These are phyloP conservation scores for Alternaria consortialis DNA, from an alignment of 2,329 filamentous ascomycete species.

Conservation along the genomic window DNA sequence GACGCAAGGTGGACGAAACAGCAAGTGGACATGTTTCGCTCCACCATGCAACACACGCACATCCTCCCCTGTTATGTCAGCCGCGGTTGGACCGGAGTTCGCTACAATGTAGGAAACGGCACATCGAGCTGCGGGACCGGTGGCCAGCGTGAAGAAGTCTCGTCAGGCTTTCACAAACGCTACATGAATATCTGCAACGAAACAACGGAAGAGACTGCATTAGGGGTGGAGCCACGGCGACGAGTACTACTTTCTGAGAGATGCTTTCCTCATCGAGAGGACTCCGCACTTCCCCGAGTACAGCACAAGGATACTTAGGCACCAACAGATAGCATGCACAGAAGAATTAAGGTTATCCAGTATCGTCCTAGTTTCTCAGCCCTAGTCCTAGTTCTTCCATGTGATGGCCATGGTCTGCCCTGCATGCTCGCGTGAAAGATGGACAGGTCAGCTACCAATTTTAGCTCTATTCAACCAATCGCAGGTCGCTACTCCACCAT, in stretches of 20 bases:
- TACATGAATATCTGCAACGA: slow-evolving; percentile 8
- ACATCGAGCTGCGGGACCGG: slow-evolving; percentile 12
- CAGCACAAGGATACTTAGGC: slow-evolving; percentile 10
- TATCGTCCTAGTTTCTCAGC: slow-evolving; percentile 11
- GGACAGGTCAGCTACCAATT: slow-evolving; percentile 16
- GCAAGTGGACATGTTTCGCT: slow-evolving; percentile 17
- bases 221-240: neutral
- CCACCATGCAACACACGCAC: slow-evolving; percentile 12
- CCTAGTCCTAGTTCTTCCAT: slow-evolving; percentile 14
- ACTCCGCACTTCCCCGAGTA: slow-evolving; percentile 4
- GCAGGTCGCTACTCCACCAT: neutral
- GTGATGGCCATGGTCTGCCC: slow-evolving; percentile 16
- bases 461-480: slow-evolving; percentile 13
- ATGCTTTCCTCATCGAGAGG: neutral
- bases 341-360: slow-evolving; percentile 15
- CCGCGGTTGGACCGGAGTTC: slow-evolving; percentile 18
- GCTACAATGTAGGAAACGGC: slow-evolving; percentile 6
- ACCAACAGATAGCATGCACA: slow-evolving; percentile 10
- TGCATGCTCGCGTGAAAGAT: slow-evolving; percentile 11
- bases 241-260: neutral
- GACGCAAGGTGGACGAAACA: slow-evolving; percentile 17
- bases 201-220: slow-evolving; percentile 7
- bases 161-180: slow-evolving; percentile 1
- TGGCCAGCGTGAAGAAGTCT: slow-evolving; percentile 15
- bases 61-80: slow-evolving; percentile 27